Percentiles rank a stretch among this genome's conserved stretches.
Evolutionary conservation across 495 filamentous ascomycete species (phyloP).

Genomic region (Pyrenopolyporus hunteri): DNA sequence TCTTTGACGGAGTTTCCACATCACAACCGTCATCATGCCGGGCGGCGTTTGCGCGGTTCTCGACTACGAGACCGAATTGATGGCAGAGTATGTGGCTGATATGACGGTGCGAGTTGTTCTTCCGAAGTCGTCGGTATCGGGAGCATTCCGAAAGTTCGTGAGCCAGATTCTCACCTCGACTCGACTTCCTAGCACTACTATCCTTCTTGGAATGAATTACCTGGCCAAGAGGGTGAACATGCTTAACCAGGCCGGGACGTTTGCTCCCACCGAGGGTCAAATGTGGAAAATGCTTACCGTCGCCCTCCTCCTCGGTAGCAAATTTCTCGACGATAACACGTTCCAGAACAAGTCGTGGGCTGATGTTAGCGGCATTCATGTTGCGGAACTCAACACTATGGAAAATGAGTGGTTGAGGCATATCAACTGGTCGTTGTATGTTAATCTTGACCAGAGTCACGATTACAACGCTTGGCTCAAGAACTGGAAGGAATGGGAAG

Average conservation of each 20-base stretch:
- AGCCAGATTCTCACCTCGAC: conserved; percentile 93
- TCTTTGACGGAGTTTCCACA: conserved; percentile 40
- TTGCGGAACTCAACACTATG: conserved; percentile 84
- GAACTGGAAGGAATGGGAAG: conserved; percentile 83
- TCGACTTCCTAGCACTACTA: conserved; percentile 91
- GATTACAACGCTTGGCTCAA: conserved; percentile 83
- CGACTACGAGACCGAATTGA: conserved; percentile 98
- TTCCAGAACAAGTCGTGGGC: conserved; percentile 99
- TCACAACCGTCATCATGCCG: conserved; percentile 53
- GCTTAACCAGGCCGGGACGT: conserved; percentile 64
- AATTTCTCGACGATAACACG: conserved; percentile 98
- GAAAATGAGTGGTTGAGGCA: conserved; percentile 90
- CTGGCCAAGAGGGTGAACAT: conserved; percentile 80
- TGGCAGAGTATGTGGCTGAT: conserved; percentile 96
- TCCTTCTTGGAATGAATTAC: conserved; percentile 91
- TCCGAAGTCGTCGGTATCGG: conserved; percentile 67
- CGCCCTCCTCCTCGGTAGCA: conserved; percentile 88
- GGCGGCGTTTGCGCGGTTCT: conserved; percentile 95
- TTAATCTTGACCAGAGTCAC: conserved; percentile 79
- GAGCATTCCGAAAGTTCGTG: conserved; percentile 93
- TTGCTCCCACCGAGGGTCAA: conserved; percentile 68
- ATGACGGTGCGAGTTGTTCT: conserved; percentile 84
- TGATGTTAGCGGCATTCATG: conserved; percentile 92
- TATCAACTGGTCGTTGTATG: conserved; percentile 87
- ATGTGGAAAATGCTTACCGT: conserved; percentile 93